These are phyloP conservation scores for Collybia sordida DNA, from an alignment of 768 basidiomycete genomes.

Conservation along the genomic window DNA sequence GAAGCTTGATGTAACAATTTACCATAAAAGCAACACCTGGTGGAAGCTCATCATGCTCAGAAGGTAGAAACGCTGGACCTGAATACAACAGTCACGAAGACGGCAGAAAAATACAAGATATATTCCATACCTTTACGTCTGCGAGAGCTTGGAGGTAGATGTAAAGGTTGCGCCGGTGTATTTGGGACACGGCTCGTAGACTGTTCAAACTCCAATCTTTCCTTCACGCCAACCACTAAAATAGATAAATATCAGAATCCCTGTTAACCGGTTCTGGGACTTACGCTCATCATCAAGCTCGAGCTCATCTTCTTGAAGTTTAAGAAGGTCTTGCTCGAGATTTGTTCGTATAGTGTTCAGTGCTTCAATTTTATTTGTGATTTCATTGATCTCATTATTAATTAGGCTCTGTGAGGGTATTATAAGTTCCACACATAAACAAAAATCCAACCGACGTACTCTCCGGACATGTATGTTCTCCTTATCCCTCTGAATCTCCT, in stretches of 20 bases:
- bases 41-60: slow-evolving; percentile 95
- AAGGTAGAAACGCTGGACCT: slow-evolving; percentile 96
- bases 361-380: slow-evolving; percentile 85
- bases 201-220: slow-evolving; percentile 76
- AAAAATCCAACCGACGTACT: slow-evolving; percentile 43
- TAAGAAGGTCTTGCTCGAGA: slow-evolving; percentile 80
- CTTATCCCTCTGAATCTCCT: slow-evolving; percentile 89
- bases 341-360: slow-evolving; percentile 79
- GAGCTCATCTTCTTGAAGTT: slow-evolving; percentile 90
- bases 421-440: neutral
- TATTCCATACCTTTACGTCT: slow-evolving; percentile 59
- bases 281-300: slow-evolving; percentile 95
- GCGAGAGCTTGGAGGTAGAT: slow-evolving; percentile 60
- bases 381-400: slow-evolving; percentile 83
- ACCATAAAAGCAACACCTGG: slow-evolving; percentile 97
- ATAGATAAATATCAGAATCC: slow-evolving; percentile 6
- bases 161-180: slow-evolving; percentile 36
- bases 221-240: slow-evolving; percentile 86
- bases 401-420: slow-evolving; percentile 65
- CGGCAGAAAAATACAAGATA: neutral
- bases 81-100: slow-evolving; percentile 1
- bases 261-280: slow-evolving; percentile 25
- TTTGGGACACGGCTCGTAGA: slow-evolving; percentile 29
- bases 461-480: slow-evolving; percentile 88
- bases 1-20: slow-evolving; percentile 12